Evolutionary conservation across 2,329 filamentous ascomycete genomes (phyloP), one percentile per base, ranked within the genome.

Genomic region (Pseudogymnoascus sp.): DNA sequence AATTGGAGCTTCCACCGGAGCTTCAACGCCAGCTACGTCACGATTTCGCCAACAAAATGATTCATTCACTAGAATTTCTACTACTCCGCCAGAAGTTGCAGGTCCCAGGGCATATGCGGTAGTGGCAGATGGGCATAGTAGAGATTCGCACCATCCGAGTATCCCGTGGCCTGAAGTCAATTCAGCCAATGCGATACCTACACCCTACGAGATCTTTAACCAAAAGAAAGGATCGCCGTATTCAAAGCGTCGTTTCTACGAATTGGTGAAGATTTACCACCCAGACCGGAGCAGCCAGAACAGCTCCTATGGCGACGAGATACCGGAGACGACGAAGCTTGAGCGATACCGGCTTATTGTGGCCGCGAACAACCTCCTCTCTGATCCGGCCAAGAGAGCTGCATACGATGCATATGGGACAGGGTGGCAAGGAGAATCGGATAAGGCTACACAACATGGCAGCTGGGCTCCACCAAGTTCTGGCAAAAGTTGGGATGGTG

Each of bases 261-360:
- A 93, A 70, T 84, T 99, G 60, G 94, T 96, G 62, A 99, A 97
- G 77, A 79, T 95, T 54, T 99, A 99, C 76, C 94, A 99, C 71
- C 94, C 94, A 0, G 94, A 99, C 74, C 84, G 83, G 63, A 78
- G 74, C 64, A 72, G 71, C 62, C 71, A 73, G 40, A 66, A 70
- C 39, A 71, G 71, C 37, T 75, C 73, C 63, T 39, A 15, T 39
- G 69, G 69, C 73, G 76, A 78, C 60, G 73, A 74, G 6, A 71
- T 89, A 10, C 78, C 89, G 0, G 79, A 82, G 17, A 75, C 83
- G 26, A 81, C 83, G 31, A 87, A 88, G 64, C 79, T 94, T n/a
- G 90, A 97, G 71, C 88, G 94, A 58, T 99, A 97, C 74, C 87
- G 90, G 33, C 83, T 99, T 36, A 81, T 97, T 61, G 86, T 97